Percentiles rank a stretch among this genome's conserved stretches.
Evolutionary conservation across 805 yeast genomes (phyloP).

Genomic region (Blastobotrys muscicola): DNA sequence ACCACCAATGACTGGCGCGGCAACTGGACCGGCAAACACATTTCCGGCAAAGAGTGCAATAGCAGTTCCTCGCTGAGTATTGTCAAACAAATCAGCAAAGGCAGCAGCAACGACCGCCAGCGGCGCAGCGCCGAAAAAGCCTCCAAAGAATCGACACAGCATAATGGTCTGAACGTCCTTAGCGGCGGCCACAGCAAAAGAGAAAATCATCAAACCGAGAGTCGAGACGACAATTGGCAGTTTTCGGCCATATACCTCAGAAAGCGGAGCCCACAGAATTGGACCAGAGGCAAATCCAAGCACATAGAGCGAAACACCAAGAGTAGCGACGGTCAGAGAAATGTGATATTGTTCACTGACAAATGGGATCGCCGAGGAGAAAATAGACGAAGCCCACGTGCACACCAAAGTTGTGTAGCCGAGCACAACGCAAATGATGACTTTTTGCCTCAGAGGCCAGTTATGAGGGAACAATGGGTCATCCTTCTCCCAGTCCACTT

Average conservation of each 20-base stretch:
- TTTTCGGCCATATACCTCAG: conserved; percentile 71
- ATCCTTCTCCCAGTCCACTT: conserved; percentile 60
- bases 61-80: conserved; percentile 63
- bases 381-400: conserved; percentile 78
- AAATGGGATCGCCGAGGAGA: conserved; percentile 48
- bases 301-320: conserved; percentile 76
- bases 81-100: conserved; percentile 71
- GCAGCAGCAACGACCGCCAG: conserved; percentile 80
- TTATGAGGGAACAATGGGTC: conserved; percentile 80
- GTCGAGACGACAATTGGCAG: conserved; percentile 47
- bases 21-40: conserved; percentile 70
- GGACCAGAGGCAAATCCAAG: conserved; percentile 93
- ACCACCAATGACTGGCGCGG: conserved; percentile 73
- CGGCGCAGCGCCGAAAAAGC: conserved; percentile 77
- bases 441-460: conserved; percentile 49
- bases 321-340: conserved; percentile 56
- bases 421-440: conserved; percentile 34
- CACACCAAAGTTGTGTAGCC: conserved; percentile 44
- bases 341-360: conserved; percentile 48
- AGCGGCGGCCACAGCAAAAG: conserved; percentile 70
- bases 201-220: conserved; percentile 49
- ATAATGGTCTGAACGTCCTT: conserved; percentile 68
- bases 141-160: conserved; percentile 71
- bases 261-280: conserved; percentile 77
- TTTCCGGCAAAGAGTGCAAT: conserved; percentile 60